phyloP scores from a whole-genome alignment of 352 stramenopile genomes.

The Vaucheria bursata region DNA sequence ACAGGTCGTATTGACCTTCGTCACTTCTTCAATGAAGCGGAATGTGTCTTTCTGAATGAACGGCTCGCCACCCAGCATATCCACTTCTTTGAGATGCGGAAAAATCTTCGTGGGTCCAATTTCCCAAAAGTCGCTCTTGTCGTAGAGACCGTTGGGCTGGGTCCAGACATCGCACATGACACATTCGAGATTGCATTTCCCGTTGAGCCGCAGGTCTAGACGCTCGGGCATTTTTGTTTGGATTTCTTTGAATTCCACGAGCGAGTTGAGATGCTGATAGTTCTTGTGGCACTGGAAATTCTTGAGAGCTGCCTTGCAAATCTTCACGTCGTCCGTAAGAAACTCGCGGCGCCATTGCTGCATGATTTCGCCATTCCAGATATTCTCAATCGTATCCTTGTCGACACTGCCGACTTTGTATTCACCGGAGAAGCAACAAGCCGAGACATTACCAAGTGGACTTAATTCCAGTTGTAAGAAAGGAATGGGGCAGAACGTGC shows the following conservation, averaged over 20 bases:
- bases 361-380: constrained; percentile 2
- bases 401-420: constrained; percentile 3
- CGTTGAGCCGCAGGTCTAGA: not conserved
- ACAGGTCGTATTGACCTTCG: not conserved
- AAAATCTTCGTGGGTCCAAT: not conserved
- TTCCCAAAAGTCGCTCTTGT: constrained; percentile 1
- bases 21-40: constrained; percentile 1
- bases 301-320: not conserved
- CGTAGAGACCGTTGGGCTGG: not conserved
- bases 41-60: constrained; percentile 2
- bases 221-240: not conserved
- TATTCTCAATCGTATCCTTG: not conserved
- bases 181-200: constrained; percentile 1
- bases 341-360: constrained; percentile 1
- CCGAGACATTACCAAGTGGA: not conserved
- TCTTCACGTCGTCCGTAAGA: not conserved
- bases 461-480: not conserved
- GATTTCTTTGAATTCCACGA: not conserved
- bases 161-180: not conserved
- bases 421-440: constrained; percentile 1
- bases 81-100: not conserved
- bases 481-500: not conserved
- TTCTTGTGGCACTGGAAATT: constrained; percentile 1
- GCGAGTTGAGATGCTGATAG: not conserved
- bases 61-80: not conserved